Evolutionary conservation across 768 basidiomycete species (phyloP).

Genomic region (Mycena galericulata): DNA sequence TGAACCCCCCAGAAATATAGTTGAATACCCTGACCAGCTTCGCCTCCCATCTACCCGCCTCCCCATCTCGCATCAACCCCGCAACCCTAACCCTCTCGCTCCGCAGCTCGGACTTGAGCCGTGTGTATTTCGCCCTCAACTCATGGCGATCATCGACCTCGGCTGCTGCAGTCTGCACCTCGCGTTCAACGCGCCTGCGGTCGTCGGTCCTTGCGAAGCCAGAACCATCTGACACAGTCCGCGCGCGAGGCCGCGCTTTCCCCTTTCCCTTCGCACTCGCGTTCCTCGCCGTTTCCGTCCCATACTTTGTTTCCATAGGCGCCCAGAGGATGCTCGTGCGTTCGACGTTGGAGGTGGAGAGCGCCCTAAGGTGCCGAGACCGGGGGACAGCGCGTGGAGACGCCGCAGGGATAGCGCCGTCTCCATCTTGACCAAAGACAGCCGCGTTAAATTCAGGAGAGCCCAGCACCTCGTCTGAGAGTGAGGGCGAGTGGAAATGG

Average conservation of each 20-base stretch:
- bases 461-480: constrained; percentile 22
- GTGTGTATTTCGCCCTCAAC: background rate
- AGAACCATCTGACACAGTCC: constrained; percentile 9
- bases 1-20: background rate
- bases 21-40: background rate
- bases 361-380: constrained; percentile 2
- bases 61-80: background rate
- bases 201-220: background rate
- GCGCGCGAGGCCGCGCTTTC: background rate
- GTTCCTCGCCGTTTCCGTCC: background rate
- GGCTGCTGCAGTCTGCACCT: constrained; percentile 24
- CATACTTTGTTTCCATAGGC: constrained; percentile 1
- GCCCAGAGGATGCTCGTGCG: constrained; percentile 29
- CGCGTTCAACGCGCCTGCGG: background rate
- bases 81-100: constrained; percentile 3
- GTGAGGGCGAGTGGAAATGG: constrained; percentile 19
- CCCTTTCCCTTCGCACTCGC: constrained; percentile 9
- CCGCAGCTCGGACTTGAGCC: constrained; percentile 5
- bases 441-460: constrained; percentile 12
- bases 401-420: background rate
- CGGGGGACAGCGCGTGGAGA: background rate
- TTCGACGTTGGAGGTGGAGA: constrained; percentile 7
- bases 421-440: background rate
- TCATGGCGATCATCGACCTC: background rate
- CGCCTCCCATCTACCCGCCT: background rate